Conservation (phyloP, 2,329 filamentous ascomycete genomes). For the Fusarium pseudonygamai region DNA sequence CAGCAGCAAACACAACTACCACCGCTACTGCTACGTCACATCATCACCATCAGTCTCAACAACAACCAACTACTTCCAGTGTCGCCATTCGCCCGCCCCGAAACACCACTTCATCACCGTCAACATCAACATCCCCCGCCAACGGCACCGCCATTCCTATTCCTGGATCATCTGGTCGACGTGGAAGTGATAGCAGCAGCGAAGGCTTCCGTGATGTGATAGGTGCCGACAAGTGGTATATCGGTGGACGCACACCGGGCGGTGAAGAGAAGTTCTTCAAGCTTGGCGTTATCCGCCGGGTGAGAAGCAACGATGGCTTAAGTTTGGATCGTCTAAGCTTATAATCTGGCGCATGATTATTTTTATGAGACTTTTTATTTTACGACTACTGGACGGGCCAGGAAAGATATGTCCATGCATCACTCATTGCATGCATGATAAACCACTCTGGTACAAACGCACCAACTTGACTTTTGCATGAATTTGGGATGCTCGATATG, state of each 20-base stretch:
- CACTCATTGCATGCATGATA: constrained; percentile 15
- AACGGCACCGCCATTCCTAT: constrained; percentile 52
- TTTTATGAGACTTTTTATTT: not conserved
- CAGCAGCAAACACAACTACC: constrained; percentile 34
- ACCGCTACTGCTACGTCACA: constrained; percentile 34
- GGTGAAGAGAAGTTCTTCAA: constrained; percentile 88
- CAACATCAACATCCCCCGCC: constrained; percentile 23
- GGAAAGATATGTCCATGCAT: not conserved
- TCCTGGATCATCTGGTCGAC: constrained; percentile 55
- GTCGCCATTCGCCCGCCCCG: constrained; percentile 46
- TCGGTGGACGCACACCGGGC: constrained; percentile 77
- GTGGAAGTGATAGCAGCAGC: constrained; percentile 78
- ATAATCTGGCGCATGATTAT: constrained; percentile 49
- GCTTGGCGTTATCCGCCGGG: constrained; percentile 77
- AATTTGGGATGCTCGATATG: constrained; percentile 6
- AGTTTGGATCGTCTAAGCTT: constrained; percentile 80
- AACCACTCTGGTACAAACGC: constrained; percentile 19
- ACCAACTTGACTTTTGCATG: constrained; percentile 9
- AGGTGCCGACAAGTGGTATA: constrained; percentile 82
- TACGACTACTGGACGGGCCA: not conserved
- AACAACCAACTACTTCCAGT: constrained; percentile 40
- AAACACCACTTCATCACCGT: constrained; percentile 30
- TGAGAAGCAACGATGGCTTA: constrained; percentile 77
- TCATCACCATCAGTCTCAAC: constrained; percentile 35
- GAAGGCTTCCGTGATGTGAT: constrained; percentile 80